Evolutionary conservation across 495 filamentous ascomycete species (phyloP).

Genomic region (Lentithecium fluviatile): DNA sequence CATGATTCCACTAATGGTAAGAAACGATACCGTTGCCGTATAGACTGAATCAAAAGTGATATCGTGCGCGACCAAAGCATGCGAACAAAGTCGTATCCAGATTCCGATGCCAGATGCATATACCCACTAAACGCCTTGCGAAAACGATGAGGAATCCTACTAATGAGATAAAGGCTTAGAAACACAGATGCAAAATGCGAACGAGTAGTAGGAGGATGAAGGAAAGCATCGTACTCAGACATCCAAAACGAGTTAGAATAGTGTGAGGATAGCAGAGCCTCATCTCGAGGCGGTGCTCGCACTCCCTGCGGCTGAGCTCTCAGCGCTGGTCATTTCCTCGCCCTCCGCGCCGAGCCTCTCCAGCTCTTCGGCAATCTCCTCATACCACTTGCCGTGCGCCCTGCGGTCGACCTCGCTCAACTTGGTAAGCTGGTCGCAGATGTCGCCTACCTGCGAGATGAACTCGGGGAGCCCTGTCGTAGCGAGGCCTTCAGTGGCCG

Average conservation of each 20-base stretch:
- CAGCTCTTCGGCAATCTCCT: slow-evolving; percentile 54
- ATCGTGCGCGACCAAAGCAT: background rate
- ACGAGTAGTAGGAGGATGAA: background rate
- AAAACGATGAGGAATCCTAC: background rate
- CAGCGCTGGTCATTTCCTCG: slow-evolving; percentile 17
- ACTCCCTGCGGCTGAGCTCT: slow-evolving; percentile 4
- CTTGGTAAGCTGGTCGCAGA: slow-evolving; percentile 75
- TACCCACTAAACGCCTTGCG: background rate
- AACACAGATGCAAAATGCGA: background rate
- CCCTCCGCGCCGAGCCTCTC: slow-evolving; percentile 33
- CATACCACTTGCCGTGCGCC: slow-evolving; percentile 79
- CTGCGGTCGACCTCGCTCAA: slow-evolving; percentile 77
- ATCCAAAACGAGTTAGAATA: background rate
- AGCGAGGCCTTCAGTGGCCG: slow-evolving; percentile 78
- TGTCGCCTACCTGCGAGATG: slow-evolving; percentile 74
- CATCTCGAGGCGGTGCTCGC: background rate
- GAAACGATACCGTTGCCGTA: too few species aligned
- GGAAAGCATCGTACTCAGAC: background rate
- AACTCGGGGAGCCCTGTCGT: slow-evolving; percentile 83
- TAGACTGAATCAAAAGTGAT: background rate
- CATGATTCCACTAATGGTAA: too few species aligned
- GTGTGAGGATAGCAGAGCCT: background rate
- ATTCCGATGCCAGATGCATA: background rate
- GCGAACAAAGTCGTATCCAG: background rate
- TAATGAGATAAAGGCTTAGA: background rate